Conservation (phyloP, 257 asterid species). For the Cinchona pubescens region DNA sequence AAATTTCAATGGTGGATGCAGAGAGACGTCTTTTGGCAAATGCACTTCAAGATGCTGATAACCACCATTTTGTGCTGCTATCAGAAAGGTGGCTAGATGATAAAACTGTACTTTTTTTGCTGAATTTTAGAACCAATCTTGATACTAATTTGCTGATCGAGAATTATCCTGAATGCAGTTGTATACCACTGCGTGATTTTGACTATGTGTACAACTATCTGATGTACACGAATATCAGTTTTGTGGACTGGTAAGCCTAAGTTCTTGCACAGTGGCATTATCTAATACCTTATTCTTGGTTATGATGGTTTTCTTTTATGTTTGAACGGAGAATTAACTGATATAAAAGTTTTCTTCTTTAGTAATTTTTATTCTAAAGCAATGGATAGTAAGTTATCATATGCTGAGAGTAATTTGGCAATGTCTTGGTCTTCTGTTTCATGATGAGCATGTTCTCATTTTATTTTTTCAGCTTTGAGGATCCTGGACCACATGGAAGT, state of each 20-base stretch:
- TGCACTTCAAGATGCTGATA: slow-evolving; percentile 83
- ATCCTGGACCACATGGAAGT: slow-evolving; percentile 99
- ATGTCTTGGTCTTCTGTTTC: background rate
- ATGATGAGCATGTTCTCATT: background rate
- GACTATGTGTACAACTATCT: slow-evolving; percentile 88
- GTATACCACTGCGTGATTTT: slow-evolving; percentile 83
- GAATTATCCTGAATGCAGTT: slow-evolving; percentile 58
- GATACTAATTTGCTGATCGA: slow-evolving; percentile 27
- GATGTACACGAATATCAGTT: slow-evolving; percentile 91
- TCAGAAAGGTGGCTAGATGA: slow-evolving; percentile 74
- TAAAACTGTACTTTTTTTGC: slow-evolving; percentile 9
- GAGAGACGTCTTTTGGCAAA: slow-evolving; percentile 84
- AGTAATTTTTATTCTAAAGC: too few relatives aligned
- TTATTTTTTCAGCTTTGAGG: slow-evolving; percentile 74
- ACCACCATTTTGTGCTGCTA: slow-evolving; percentile 83
- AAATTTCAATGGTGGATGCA: slow-evolving; percentile 97
- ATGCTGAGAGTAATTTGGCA: background rate
- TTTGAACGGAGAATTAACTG: background rate
- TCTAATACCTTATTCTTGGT: background rate
- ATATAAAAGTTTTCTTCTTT: background rate
- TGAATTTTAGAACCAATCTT: slow-evolving; percentile 11
- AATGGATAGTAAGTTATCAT: background rate
- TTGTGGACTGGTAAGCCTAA: slow-evolving; percentile 76
- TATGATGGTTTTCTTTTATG: background rate
- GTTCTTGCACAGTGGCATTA: background rate